Conservation (phyloP, 768 basidiomycete species). For the Pleurotus sapidus region DNA sequence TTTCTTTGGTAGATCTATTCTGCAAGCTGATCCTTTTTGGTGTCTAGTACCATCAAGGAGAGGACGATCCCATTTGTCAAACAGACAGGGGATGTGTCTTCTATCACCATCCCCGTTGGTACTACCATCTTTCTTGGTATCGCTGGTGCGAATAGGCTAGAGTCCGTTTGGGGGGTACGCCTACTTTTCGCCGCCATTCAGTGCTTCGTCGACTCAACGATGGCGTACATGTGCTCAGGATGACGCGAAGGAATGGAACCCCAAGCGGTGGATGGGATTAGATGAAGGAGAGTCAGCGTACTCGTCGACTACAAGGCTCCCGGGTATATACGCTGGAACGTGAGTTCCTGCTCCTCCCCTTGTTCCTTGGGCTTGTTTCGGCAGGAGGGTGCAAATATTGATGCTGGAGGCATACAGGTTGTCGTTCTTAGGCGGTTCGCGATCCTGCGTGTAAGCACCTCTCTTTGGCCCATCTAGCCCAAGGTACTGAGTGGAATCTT, state of each 20-base stretch:
- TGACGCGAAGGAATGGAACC: slow-evolving; percentile 48
- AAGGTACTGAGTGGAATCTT: not conserved
- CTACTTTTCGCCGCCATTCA: not conserved
- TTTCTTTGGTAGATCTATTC: not conserved
- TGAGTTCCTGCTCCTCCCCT: slow-evolving; percentile 21
- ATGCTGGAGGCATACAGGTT: slow-evolving; percentile 30
- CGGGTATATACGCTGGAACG: slow-evolving; percentile 51
- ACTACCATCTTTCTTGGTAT: slow-evolving; percentile 49
- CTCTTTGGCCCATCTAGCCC: not conserved
- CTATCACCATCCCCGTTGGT: slow-evolving; percentile 41
- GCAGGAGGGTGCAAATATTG: not conserved
- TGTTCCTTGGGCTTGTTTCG: not conserved
- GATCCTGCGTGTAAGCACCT: slow-evolving; percentile 50
- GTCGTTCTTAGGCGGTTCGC: slow-evolving; percentile 52
- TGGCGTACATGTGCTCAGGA: not conserved
- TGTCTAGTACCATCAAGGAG: slow-evolving; percentile 38
- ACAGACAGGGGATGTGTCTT: slow-evolving; percentile 23
- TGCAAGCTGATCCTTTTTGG: not conserved
- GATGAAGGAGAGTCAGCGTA: slow-evolving; percentile 10
- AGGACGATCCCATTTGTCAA: slow-evolving; percentile 36
- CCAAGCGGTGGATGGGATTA: slow-evolving; percentile 44
- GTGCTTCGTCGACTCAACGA: not conserved
- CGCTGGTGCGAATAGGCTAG: slow-evolving; percentile 42
- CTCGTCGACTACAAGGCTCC: slow-evolving; percentile 22
- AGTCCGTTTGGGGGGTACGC: slow-evolving; percentile 50